Evolutionary conservation across 1,284 basidiomycete species (phyloP).

Genomic region (Papiliotrema terrestris): DNA sequence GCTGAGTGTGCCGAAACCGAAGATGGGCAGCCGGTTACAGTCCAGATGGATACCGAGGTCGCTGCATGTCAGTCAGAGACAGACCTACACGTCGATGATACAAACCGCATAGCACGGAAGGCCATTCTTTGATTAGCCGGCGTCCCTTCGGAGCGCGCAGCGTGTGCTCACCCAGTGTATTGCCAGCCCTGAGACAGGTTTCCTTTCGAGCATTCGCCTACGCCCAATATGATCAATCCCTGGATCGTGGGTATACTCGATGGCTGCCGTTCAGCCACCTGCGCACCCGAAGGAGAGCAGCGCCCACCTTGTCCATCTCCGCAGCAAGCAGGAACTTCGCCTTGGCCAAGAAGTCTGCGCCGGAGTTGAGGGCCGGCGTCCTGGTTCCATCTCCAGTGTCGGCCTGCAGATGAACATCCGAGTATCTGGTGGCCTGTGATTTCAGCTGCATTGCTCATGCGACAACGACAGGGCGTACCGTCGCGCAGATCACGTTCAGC

Average conservation of each 20-base stretch:
- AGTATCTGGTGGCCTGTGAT: conserved; percentile 9
- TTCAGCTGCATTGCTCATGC: not conserved
- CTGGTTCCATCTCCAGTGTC: not conserved
- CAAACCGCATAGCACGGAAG: conserved; percentile 10
- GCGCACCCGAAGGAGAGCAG: not conserved
- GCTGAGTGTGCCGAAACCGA: conserved; percentile 12
- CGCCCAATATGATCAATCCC: conserved; percentile 10
- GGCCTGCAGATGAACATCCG: conserved; percentile 1
- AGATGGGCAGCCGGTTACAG: conserved; percentile 12
- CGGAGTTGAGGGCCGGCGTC: not conserved
- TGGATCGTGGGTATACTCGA: conserved; percentile 15
- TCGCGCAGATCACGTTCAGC: conserved; percentile 13
- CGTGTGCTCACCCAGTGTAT: conserved; percentile 12
- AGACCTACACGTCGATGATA: not conserved
- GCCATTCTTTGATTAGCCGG: conserved; percentile 11
- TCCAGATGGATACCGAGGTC: conserved; percentile 16
- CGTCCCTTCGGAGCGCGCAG: not conserved
- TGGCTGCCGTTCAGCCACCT: conserved; percentile 6
- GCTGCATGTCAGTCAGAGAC: not conserved
- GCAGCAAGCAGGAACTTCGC: conserved; percentile 8
- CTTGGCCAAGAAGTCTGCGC: conserved; percentile 7
- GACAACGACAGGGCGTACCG: not conserved
- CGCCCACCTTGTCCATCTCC: conserved; percentile 14
- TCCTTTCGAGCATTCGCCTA: conserved; percentile 10
- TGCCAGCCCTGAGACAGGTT: conserved; percentile 15